phyloP scores from a whole-genome alignment of 805 yeast genomes.

The Yamadazyma nakazawae region DNA sequence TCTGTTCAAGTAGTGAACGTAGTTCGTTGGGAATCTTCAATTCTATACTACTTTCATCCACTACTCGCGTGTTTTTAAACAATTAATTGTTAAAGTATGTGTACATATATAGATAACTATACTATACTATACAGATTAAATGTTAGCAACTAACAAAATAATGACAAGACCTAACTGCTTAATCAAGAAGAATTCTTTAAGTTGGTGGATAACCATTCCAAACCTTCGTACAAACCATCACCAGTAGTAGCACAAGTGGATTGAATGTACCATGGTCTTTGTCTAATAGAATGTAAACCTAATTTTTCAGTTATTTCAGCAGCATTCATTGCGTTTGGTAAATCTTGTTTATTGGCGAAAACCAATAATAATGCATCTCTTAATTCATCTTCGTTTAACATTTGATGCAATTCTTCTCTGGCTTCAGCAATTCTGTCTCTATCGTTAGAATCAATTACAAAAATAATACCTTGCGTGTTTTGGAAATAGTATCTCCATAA shows the following conservation, averaged over 20 bases:
- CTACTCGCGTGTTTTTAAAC: neutral
- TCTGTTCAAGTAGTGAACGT: too few relatives aligned
- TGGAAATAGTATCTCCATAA: constrained; percentile 99
- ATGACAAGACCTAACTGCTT: neutral
- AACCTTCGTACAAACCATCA: constrained; percentile 97
- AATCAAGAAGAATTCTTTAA: constrained; percentile 52
- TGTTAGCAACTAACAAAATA: neutral
- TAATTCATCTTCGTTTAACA: constrained; percentile 97
- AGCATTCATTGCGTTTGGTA: constrained; percentile 98
- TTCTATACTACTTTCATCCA: too few relatives aligned
- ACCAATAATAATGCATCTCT: constrained; percentile 94
- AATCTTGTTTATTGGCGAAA: constrained; percentile 97
- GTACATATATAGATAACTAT: neutral
- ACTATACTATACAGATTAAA: constrained; percentile 1
- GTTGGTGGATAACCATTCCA: constrained; percentile 93
- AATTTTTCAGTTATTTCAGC: constrained; percentile 97
- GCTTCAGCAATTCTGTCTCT: constrained; percentile 98
- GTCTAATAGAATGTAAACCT: constrained; percentile 95
- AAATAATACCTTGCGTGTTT: constrained; percentile 97
- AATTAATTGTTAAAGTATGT: neutral
- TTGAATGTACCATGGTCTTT: constrained; percentile 99
- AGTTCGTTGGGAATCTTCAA: too few relatives aligned
- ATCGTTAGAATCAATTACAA: constrained; percentile 96
- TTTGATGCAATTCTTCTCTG: constrained; percentile 96
- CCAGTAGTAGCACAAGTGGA: constrained; percentile 99